Conservation (phyloP, 78 protist species). For the Tieghemostelium lacteum region DNA sequence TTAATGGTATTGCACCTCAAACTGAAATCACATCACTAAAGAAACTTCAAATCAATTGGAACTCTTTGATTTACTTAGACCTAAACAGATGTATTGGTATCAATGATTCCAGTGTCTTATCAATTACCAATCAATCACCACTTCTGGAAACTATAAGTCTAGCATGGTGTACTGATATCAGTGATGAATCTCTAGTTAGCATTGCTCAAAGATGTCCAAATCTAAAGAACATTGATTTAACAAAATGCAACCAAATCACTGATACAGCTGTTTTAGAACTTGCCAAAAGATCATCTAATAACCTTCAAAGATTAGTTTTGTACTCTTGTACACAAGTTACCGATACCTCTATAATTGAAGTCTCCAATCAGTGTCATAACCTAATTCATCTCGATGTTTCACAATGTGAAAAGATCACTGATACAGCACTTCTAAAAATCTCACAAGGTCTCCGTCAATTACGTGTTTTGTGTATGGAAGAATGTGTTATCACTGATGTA, state of each 20-base stretch:
- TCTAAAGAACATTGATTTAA: conserved; percentile 46
- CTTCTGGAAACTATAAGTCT: conserved; percentile 35
- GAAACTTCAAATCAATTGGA: conserved; percentile 4
- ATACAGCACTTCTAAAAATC: conserved; percentile 11
- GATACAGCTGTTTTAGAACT: conserved; percentile 31
- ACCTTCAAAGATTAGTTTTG: conserved; percentile 24
- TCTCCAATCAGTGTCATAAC: conserved; percentile 14
- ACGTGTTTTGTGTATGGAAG: conserved; percentile 56
- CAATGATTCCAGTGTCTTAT: conserved; percentile 19
- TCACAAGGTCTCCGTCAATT: conserved; percentile 34
- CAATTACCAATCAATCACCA: conserved; percentile 34
- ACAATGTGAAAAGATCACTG: conserved; percentile 65
- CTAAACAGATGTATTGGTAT: conserved; percentile 53
- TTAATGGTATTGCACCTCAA: no score
- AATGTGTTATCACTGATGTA: conserved; percentile 53
- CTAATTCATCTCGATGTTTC: conserved; percentile 49
- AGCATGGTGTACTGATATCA: conserved; percentile 49
- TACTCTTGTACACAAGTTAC: conserved; percentile 37
- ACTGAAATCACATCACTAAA: not conserved
- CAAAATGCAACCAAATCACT: conserved; percentile 53
- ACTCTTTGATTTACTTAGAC: conserved; percentile 7
- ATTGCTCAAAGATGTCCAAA: conserved; percentile 26
- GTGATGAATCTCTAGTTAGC: conserved; percentile 43
- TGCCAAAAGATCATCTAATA: not conserved
- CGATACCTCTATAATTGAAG: conserved; percentile 50